phyloP scores from a whole-genome alignment of 2,329 filamentous ascomycete genomes.

The Trichophyton schoenleinii region DNA sequence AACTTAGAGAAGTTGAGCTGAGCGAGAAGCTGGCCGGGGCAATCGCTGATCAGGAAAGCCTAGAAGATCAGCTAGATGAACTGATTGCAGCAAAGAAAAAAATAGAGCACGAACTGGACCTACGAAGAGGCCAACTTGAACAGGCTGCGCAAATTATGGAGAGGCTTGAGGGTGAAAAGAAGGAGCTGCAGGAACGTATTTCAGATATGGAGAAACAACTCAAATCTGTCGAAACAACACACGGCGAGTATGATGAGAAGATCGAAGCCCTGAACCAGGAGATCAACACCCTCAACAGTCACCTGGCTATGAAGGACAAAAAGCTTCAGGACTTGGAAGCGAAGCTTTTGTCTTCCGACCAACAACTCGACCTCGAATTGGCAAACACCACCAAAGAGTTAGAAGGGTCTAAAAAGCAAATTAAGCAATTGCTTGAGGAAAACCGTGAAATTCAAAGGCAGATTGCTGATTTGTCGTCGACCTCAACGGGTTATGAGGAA shows the following conservation, averaged over 20 bases:
- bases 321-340: slow-evolving; percentile 79
- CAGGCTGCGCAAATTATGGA: slow-evolving; percentile 81
- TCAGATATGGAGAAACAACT: slow-evolving; percentile 59
- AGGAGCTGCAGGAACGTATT: slow-evolving; percentile 54
- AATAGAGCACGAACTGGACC: slow-evolving; percentile 71
- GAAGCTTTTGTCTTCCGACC: slow-evolving; percentile 71
- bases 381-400: slow-evolving; percentile 67
- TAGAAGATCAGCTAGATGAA: slow-evolving; percentile 87
- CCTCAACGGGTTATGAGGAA: slow-evolving; percentile 90
- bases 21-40: slow-evolving; percentile 86
- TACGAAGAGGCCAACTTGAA: slow-evolving; percentile 69
- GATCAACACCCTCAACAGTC: slow-evolving; percentile 81
- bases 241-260: slow-evolving; percentile 60
- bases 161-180: slow-evolving; percentile 76
- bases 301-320: slow-evolving; percentile 74
- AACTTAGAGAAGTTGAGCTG: slow-evolving; percentile 79
- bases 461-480: slow-evolving; percentile 73
- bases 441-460: slow-evolving; percentile 74
- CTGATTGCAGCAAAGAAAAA: slow-evolving; percentile 80
- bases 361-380: slow-evolving; percentile 79
- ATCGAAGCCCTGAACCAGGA: slow-evolving; percentile 70
- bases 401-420: slow-evolving; percentile 56
- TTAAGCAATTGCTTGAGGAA: slow-evolving; percentile 65
- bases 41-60: slow-evolving; percentile 81
- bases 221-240: slow-evolving; percentile 54